Evolutionary conservation across 1,284 basidiomycete genomes (phyloP), one percentile per base, ranked within the genome.

Genomic region (Fistulinella cinereoalba): DNA sequence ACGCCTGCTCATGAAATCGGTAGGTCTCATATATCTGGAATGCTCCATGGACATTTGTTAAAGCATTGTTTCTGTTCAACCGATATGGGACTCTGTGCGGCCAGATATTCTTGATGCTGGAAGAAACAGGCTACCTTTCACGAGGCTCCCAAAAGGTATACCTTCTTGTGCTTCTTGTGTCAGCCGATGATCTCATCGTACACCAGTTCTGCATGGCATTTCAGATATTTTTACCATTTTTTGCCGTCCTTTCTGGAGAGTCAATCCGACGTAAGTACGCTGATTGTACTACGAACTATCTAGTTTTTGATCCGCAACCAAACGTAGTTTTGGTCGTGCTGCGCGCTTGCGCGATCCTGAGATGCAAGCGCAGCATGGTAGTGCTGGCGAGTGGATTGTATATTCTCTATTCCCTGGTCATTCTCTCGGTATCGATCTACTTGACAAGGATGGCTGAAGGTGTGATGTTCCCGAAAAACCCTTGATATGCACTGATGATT

Each of bases 1-100:
- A 5, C 25, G 32, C 34, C n/a, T 25, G 10, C n/a, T 47, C 10
- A 40, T 7, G 8, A 15, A 33, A 32, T 39, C 12, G 7, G 7
- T 37, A 63, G 60, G 37, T 46, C 19, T 8, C 32, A 10, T 42
- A 49, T 28, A 47, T 65, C 4, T 62, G 60, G 60, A 16, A 41
- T 36, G 27, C 37, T 1, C 51, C 46, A 7, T 52, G 55, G 54
- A 44, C 59, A 1, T 0, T 34, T n/a, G 47, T 54, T 44, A 66
- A 66, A 13, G 12, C 3, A 3, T 29, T 58, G 18, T 64, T 64
- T 37, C 36, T 65, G 2, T 10, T 58, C 23, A 53, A 53, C 15
- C 56, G 63, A 16, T 66, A 64, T 39, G 56, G 44, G 10, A 64
- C 44, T 34, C 27, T 65, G 46, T 19, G 52, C 3, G 58, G 59